Evolutionary conservation across 2,329 filamentous ascomycete species (phyloP), one percentile per base, ranked within the genome.

Genomic region (Sclerotinia borealis): DNA sequence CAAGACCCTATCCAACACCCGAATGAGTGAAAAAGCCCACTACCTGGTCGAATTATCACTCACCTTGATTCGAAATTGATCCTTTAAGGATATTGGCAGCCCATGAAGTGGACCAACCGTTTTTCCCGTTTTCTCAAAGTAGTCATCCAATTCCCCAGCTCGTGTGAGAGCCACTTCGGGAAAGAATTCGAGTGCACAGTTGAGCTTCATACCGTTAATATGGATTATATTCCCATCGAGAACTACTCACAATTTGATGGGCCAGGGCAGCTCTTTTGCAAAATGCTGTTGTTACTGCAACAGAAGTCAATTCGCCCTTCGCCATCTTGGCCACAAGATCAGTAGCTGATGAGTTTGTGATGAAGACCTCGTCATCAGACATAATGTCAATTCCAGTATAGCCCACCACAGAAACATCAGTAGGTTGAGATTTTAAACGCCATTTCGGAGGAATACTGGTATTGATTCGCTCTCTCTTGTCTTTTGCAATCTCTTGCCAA

Each of bases 21-120:
- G 27, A 31, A 22, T 49, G 13, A 51, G 36, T 4, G n/a, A 1
- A 25, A 25, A 2, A 41, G 8, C 7, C 7, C 17, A 11, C 10
- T 4, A 10, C 13, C 1, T 27, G 34, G 29, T 15, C 13, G 11
- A 7, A 36, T 2, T 29, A n/a, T 3, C 1, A 49, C 52, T 41
- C 37, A 69, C 84, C 64, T 80, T 80, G 48, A 88, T 76, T 29
- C 86, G 81, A 72, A 87, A 88, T 17, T 84, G 83, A 59, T 88
- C 85, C 71, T 89, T 86, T 45, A 87, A 75, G 0, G 80, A 41
- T n/a, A 85, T 78, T 0, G 83, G 83, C 0, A 85, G 75, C 2
- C 86, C 87, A 74, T 89, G 86, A 11, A 90, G 77, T 5, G 86
- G 85, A 0, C 87, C 86, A 6, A 83, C 67, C 0, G 80, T 74